Evolutionary conservation across 208 protist species (phyloP).

Genomic region (Crithidia expoeki): DNA sequence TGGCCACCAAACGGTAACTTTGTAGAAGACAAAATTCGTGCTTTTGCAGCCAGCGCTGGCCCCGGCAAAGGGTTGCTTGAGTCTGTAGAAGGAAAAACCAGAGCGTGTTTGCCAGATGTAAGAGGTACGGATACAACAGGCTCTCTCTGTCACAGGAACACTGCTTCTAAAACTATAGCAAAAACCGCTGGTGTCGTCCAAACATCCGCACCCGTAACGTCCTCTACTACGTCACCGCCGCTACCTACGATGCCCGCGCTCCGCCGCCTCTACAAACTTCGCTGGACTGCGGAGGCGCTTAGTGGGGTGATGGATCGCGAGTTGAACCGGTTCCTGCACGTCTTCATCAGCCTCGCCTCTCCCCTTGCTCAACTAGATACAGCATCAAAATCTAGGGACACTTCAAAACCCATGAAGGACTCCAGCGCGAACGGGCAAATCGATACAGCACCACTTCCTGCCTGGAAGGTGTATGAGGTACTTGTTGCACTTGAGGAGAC

Average conservation of each 20-base stretch:
- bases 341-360: slow-evolving; percentile 68
- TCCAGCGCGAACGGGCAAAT: neutral
- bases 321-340: slow-evolving; percentile 66
- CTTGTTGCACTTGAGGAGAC: slow-evolving; percentile 55
- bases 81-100: too few species aligned
- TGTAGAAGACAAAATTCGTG: too few species aligned
- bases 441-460: neutral
- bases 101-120: too few species aligned
- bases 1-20: too few species aligned
- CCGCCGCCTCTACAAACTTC: slow-evolving; percentile 44
- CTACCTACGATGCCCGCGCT: slow-evolving; percentile 39
- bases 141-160: too few species aligned
- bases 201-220: too few species aligned
- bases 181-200: too few species aligned
- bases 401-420: too few species aligned
- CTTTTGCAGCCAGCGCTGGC: too few species aligned
- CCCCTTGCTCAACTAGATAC: slow-evolving; percentile 21
- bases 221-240: neutral
- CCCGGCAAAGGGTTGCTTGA: too few species aligned
- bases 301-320: slow-evolving; percentile 41
- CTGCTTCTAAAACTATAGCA: too few species aligned
- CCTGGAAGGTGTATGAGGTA: slow-evolving; percentile 38
- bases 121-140: too few species aligned
- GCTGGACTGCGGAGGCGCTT: slow-evolving; percentile 46
- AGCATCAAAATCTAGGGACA: neutral